Base-by-base conservation (phyloP, 1,139 yeast genomes). In the Kodamaea sp. region DNA sequence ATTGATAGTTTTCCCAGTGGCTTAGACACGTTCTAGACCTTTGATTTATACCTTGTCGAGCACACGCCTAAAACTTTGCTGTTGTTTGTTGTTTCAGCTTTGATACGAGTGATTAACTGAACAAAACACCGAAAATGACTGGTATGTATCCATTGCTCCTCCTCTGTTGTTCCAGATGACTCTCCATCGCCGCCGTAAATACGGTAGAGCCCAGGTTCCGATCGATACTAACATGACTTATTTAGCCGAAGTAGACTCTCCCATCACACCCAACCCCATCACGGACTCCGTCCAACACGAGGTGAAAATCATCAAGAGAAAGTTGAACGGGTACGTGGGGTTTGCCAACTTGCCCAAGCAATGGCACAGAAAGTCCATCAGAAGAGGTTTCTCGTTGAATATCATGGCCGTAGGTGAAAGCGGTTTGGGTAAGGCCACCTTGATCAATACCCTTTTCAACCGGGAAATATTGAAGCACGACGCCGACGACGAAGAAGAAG, bases 321-420 rank as follows among this genome's bases (percentile, higher is more conserved):
- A 87, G 55, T 78, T 90, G 50, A 85, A 82, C 48, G 95, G 96
- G 5, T 90, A 84, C 59, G 98, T 94, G 40, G 99, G 99, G 4
- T 92, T 94, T 65, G 96, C 97, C 50, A 94, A 90, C 64, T 75
- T 94, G 55, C 99, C 99, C 40, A 92, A 90, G 61, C 99, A 94
- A 70, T 92, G 97, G 97, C 97, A 92, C 66, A 80, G 96, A 65
- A 89, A 87, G 63, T 83, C 95, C 5, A 82, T 90, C 46, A 83
- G 92, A 64, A 80, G 92, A 59, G 99, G 98, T n/a, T 94, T 92
- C 73, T 77, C 73, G 52, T 78, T 94, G 61, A 94, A 92, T 59
- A 60, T 92, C 44, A 78, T 92, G 79, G 89, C 88, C 38, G 95
- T 86, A 41, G 96, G 95, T 46, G 96, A 88, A 65, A 73, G 83